These are phyloP conservation scores for Iris macrosiphon DNA, from an alignment of 106 monocot species.

Conservation along the genomic window DNA sequence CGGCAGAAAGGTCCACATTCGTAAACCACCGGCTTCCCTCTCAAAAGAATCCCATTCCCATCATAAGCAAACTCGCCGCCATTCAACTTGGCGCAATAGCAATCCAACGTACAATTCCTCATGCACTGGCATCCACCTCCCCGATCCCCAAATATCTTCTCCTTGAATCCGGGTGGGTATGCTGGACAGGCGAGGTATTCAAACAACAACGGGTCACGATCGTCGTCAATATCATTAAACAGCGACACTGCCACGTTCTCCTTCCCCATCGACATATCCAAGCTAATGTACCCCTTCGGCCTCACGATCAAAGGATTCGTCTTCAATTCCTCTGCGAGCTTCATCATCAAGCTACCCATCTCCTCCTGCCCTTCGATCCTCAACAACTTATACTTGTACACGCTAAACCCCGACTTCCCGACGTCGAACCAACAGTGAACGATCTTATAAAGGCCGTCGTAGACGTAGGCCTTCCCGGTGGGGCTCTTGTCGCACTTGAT, in stretches of 20 bases:
- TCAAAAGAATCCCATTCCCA: conserved; percentile 44
- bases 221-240: conserved; percentile 74
- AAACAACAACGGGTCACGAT: conserved; percentile 52
- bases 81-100: conserved; percentile 56
- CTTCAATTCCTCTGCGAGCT: conserved; percentile 42
- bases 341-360: conserved; percentile 33
- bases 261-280: conserved; percentile 63
- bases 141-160: conserved; percentile 19
- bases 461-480: conserved; percentile 29
- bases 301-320: conserved; percentile 19
- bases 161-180: conserved; percentile 27
- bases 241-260: conserved; percentile 51
- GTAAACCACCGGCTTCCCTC: conserved; percentile 75
- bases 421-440: conserved; percentile 31
- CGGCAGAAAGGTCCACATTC: conserved; percentile 69
- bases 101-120: conserved; percentile 38
- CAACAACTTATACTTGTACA: conserved; percentile 53
- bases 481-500: conserved; percentile 29
- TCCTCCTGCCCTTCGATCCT: conserved; percentile 43
- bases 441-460: conserved; percentile 57
- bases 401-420: conserved; percentile 53
- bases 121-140: conserved; percentile 58
- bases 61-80: conserved; percentile 87
- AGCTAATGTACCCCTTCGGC: conserved; percentile 47
- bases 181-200: conserved; percentile 48